Evolutionary conservation across 2,329 filamentous ascomycete genomes (phyloP).

Genomic region (Lanzia echinophila): DNA sequence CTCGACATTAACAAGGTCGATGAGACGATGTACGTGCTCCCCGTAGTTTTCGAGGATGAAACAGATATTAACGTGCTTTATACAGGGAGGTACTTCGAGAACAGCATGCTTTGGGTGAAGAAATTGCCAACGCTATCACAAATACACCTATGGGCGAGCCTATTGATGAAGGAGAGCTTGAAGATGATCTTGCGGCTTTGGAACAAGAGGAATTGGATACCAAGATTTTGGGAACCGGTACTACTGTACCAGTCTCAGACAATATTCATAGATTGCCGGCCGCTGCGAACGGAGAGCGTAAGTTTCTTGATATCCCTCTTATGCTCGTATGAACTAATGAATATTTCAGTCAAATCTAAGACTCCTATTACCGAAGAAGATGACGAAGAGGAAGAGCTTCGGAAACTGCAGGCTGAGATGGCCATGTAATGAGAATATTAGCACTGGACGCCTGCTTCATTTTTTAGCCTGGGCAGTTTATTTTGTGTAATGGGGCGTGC

Average conservation of each 20-base stretch:
- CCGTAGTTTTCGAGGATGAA: neutral
- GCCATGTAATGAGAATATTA: constrained; percentile 57
- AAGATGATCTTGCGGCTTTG: constrained; percentile 75
- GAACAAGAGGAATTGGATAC: constrained; percentile 92
- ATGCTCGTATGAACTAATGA: constrained; percentile 12
- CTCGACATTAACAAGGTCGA: constrained; percentile 94
- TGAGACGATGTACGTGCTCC: constrained; percentile 71
- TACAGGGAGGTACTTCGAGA: constrained; percentile 81
- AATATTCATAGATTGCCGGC: constrained; percentile 70
- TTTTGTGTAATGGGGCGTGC: constrained; percentile 17
- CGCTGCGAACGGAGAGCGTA: constrained; percentile 69
- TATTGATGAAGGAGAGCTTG: constrained; percentile 80
- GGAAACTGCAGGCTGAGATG: constrained; percentile 94
- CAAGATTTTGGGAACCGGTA: constrained; percentile 85
- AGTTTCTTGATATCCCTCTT: constrained; percentile 34
- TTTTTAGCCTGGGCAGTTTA: constrained; percentile 16
- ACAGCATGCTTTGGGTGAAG: constrained; percentile 87
- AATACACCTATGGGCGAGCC: constrained; percentile 58
- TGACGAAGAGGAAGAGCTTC: constrained; percentile 91
- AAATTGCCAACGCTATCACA: constrained; percentile 83
- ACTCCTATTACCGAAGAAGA: constrained; percentile 61
- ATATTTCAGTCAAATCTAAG: constrained; percentile 43
- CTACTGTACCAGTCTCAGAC: constrained; percentile 67
- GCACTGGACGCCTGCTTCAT: constrained; percentile 12
- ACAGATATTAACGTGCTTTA: constrained; percentile 28